Percentiles rank a stretch among this genome's conserved stretches.
Conservation (phyloP, 331 rosid genomes). For the Pyracantha coccinea region DNA sequence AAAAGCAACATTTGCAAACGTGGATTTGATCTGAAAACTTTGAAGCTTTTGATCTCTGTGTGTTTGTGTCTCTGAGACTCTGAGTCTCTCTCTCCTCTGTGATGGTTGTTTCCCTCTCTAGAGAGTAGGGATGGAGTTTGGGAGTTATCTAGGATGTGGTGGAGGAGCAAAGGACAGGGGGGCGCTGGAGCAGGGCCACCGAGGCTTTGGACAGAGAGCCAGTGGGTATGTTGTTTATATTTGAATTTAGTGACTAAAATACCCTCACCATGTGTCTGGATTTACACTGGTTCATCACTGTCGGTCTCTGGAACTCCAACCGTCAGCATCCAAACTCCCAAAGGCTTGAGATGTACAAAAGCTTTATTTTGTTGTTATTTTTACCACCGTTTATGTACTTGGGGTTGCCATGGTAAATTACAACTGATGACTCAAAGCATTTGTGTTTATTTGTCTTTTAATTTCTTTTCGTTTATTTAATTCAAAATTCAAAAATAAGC, state of each 20-base stretch:
- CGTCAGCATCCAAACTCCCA: slow-evolving; percentile 2
- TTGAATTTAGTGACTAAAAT: neutral
- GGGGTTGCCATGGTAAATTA: no score
- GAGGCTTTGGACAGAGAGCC: slow-evolving; percentile 21
- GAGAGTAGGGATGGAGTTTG: neutral
- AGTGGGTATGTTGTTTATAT: neutral
- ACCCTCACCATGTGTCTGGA: neutral
- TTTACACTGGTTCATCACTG: neutral
- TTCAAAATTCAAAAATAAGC: no score
- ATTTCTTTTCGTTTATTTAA: no score
- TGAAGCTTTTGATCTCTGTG: neutral
- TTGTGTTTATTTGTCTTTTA: no score
- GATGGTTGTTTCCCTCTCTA: neutral
- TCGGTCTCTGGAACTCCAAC: neutral
- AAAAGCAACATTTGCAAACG: neutral
- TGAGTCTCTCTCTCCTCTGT: neutral
- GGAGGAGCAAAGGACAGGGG: neutral
- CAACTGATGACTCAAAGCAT: no score
- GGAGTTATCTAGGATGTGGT: neutral
- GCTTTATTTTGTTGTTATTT: neutral
- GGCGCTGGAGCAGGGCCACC: slow-evolving; percentile 13
- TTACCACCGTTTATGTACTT: neutral
- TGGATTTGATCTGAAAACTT: neutral
- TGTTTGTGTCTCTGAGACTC: neutral
- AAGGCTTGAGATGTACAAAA: neutral